Evolutionary conservation across 2,329 filamentous ascomycete species (phyloP).

Genomic region (Colletotrichum truncatum): DNA sequence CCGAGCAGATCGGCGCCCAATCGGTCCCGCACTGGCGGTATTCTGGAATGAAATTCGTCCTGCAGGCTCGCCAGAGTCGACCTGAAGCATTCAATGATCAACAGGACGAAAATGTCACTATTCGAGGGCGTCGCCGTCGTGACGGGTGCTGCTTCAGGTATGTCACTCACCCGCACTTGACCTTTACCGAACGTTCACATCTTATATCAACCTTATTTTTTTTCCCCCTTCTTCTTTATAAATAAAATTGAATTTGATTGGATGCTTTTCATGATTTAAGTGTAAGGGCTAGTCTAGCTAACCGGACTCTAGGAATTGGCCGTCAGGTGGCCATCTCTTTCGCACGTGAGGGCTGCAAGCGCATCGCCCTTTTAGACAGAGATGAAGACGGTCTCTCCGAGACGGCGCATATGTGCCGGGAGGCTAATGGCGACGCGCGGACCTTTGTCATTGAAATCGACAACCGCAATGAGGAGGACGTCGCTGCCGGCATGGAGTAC

Average conservation of each 20-base stretch:
- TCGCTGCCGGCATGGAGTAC: slow-evolving; percentile 42
- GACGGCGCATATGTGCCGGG: slow-evolving; percentile 41
- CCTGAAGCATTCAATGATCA: background rate
- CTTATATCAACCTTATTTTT: too few relatives aligned
- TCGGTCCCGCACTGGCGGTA: background rate
- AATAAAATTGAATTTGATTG: too few relatives aligned
- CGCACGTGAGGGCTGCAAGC: slow-evolving; percentile 51
- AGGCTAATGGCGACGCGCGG: slow-evolving; percentile 36
- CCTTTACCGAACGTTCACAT: background rate
- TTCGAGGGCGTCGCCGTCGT: slow-evolving; percentile 43
- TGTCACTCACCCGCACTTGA: background rate
- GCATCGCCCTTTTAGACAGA: slow-evolving; percentile 51
- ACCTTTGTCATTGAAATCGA: slow-evolving; percentile 42
- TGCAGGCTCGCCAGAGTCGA: background rate
- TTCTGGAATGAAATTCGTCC: background rate
- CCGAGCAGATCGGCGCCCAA: background rate
- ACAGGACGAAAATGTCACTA: slow-evolving; percentile 32
- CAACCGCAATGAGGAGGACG: slow-evolving; percentile 43
- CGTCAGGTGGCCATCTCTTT: slow-evolving; percentile 53
- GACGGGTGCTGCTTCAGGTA: slow-evolving; percentile 43
- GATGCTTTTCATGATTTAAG: too few relatives aligned
- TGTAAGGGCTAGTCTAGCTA: background rate
- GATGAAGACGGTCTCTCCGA: slow-evolving; percentile 41
- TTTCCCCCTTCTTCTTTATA: too few relatives aligned
- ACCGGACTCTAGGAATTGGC: slow-evolving; percentile 50